Conservation (phyloP, 2,329 filamentous ascomycete genomes). For the Pyrenochaeta sp. region DNA sequence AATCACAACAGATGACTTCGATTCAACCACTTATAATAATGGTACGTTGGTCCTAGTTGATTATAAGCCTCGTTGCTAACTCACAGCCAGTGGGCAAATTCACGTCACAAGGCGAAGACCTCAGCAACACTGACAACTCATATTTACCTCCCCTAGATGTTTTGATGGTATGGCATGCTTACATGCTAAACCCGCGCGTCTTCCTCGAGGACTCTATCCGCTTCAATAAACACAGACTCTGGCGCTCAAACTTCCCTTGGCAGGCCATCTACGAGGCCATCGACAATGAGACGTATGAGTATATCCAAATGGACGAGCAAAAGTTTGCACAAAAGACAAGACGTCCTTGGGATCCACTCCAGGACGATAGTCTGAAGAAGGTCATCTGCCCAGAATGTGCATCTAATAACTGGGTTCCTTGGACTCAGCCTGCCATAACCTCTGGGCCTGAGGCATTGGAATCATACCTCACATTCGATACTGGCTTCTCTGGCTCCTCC, state of each 20-base stretch:
- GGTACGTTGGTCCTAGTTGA: not conserved
- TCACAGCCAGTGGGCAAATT: constrained; percentile 7
- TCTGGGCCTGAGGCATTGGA: constrained; percentile 12
- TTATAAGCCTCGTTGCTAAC: not conserved
- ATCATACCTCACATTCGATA: constrained; percentile 54
- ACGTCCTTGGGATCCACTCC: constrained; percentile 65
- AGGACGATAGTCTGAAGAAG: constrained; percentile 58
- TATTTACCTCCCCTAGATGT: constrained; percentile 64
- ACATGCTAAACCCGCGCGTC: constrained; percentile 77
- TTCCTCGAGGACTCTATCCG: constrained; percentile 78
- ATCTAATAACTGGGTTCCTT: constrained; percentile 57
- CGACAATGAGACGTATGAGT: constrained; percentile 64
- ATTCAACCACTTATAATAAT: not conserved
- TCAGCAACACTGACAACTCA: constrained; percentile 1
- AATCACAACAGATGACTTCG: constrained; percentile 41
- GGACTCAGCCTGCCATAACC: constrained; percentile 59
- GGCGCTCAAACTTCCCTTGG: constrained; percentile 74
- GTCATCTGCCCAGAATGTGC: constrained; percentile 66
- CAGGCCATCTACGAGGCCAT: constrained; percentile 52
- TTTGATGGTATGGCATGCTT: constrained; percentile 80
- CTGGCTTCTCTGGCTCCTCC: constrained; percentile 67
- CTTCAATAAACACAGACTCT: constrained; percentile 62
- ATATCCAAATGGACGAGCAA: constrained; percentile 46
- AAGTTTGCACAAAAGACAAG: constrained; percentile 60
- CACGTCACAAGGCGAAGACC: constrained; percentile 4